phyloP scores from a whole-genome alignment of 106 monocot genomes.

The Dioscorea zingiberensis region DNA sequence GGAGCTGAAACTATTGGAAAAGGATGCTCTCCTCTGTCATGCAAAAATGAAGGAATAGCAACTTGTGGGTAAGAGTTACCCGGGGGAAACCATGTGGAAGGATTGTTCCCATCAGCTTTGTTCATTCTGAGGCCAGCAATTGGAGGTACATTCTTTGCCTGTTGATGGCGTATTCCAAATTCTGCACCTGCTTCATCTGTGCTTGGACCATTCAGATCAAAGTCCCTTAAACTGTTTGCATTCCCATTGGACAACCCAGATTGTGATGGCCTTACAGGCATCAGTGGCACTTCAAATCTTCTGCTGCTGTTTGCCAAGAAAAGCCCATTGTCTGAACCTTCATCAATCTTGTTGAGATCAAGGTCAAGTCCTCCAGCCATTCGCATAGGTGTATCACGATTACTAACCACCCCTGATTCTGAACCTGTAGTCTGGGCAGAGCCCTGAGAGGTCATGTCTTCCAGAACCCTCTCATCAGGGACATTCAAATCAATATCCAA shows the following conservation, averaged over 20 bases:
- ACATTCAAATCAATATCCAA: constrained; percentile 76
- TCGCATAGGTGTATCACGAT: constrained; percentile 11
- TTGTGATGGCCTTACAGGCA: constrained; percentile 15
- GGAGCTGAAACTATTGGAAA: constrained; percentile 57
- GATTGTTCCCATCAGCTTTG: constrained; percentile 25
- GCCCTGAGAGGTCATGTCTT: constrained; percentile 35
- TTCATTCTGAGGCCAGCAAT: constrained; percentile 34
- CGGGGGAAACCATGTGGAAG: constrained; percentile 46
- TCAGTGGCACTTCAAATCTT: constrained; percentile 20
- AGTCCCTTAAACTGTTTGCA: constrained; percentile 30
- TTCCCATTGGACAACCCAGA: constrained; percentile 20
- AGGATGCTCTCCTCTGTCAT: constrained; percentile 66
- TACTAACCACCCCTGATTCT: constrained; percentile 24
- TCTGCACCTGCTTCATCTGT: constrained; percentile 36
- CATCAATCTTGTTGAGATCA: constrained; percentile 65
- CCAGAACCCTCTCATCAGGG: constrained; percentile 51
- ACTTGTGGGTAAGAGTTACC: constrained; percentile 41
- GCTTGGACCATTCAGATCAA: constrained; percentile 67
- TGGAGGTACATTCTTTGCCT: constrained; percentile 23
- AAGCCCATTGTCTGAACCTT: constrained; percentile 28
- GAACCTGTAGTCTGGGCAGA: constrained; percentile 24
- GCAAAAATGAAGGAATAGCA: constrained; percentile 73
- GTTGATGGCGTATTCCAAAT: constrained; percentile 13
- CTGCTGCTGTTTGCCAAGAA: constrained; percentile 20
- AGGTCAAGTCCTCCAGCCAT: constrained; percentile 41